These are phyloP conservation scores for Russula emetica DNA, from an alignment of 768 basidiomycete genomes.

Conservation along the genomic window DNA sequence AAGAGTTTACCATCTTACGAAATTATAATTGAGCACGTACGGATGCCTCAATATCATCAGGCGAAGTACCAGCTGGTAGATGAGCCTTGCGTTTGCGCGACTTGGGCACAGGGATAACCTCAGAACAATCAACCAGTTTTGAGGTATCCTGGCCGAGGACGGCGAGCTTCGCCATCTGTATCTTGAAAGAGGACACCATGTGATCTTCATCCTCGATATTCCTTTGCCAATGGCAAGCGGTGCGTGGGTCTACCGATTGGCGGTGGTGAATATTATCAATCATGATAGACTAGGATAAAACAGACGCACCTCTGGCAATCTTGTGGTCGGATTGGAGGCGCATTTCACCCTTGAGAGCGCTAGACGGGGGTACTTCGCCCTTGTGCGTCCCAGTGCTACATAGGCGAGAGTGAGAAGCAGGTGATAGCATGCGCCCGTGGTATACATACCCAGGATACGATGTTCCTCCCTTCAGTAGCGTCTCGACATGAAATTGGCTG, in stretches of 20 bases:
- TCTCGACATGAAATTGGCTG: slow-evolving; percentile 38
- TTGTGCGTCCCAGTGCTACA: slow-evolving; percentile 29
- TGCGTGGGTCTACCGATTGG: slow-evolving; percentile 31
- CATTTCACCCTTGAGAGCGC: slow-evolving; percentile 33
- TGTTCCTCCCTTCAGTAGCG: slow-evolving; percentile 30
- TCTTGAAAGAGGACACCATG: slow-evolving; percentile 32
- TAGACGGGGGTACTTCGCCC: slow-evolving; percentile 34
- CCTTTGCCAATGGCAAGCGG: slow-evolving; percentile 38
- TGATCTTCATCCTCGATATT: slow-evolving; percentile 33
- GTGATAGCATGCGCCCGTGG: background rate
- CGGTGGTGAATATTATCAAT: background rate
- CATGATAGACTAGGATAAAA: background rate
- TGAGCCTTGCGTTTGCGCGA: background rate
- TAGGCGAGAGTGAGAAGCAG: background rate
- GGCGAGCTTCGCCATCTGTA: slow-evolving; percentile 34
- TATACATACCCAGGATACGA: slow-evolving; percentile 32
- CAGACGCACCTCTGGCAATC: slow-evolving; percentile 30
- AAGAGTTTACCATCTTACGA: background rate
- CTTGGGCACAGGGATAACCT: slow-evolving; percentile 18
- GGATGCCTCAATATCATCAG: background rate
- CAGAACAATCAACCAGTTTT: slow-evolving; percentile 28
- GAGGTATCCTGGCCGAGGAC: slow-evolving; percentile 32
- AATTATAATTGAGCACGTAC: background rate
- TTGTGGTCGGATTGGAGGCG: slow-evolving; percentile 36
- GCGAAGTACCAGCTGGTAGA: slow-evolving; percentile 16